These are phyloP conservation scores for Brettanomyces custersianus DNA, from an alignment of 805 yeast genomes.

Conservation along the genomic window DNA sequence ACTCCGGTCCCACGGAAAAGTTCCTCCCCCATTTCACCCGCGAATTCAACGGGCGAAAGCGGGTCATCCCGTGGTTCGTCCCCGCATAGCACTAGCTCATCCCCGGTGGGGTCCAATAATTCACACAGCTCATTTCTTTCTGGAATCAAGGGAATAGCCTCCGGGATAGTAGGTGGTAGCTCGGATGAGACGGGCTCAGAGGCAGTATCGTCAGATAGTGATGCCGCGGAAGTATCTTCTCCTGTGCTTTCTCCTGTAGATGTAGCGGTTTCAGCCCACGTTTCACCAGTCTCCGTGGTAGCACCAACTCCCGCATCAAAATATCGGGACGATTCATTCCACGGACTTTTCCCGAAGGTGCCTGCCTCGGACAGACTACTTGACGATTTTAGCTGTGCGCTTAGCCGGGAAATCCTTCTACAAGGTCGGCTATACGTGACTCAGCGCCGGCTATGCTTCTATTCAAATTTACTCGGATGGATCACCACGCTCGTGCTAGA, in stretches of 20 bases:
- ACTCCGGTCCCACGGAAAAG: not conserved
- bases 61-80: not conserved
- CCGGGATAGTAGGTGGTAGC: slow-evolving; percentile 5
- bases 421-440: slow-evolving; percentile 85
- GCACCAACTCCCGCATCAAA: slow-evolving; percentile 38
- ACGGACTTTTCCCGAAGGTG: slow-evolving; percentile 57
- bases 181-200: not conserved
- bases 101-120: slow-evolving; percentile 3
- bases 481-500: slow-evolving; percentile 71
- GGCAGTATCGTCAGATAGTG: slow-evolving; percentile 2
- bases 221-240: not conserved
- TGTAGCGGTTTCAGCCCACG: not conserved
- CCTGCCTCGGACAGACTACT: slow-evolving; percentile 63
- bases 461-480: slow-evolving; percentile 86
- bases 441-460: slow-evolving; percentile 72
- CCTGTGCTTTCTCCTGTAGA: not conserved
- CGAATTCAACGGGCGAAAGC: not conserved
- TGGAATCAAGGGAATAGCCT: slow-evolving; percentile 17
- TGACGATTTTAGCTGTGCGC: slow-evolving; percentile 87
- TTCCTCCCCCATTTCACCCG: no score
- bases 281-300: not conserved
- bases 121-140: no score
- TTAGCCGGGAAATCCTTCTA: slow-evolving; percentile 73
- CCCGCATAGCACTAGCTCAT: not conserved
- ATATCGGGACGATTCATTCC: slow-evolving; percentile 67